phyloP scores from a whole-genome alignment of 495 filamentous ascomycete genomes.

The Annulohypoxylon moriforme region DNA sequence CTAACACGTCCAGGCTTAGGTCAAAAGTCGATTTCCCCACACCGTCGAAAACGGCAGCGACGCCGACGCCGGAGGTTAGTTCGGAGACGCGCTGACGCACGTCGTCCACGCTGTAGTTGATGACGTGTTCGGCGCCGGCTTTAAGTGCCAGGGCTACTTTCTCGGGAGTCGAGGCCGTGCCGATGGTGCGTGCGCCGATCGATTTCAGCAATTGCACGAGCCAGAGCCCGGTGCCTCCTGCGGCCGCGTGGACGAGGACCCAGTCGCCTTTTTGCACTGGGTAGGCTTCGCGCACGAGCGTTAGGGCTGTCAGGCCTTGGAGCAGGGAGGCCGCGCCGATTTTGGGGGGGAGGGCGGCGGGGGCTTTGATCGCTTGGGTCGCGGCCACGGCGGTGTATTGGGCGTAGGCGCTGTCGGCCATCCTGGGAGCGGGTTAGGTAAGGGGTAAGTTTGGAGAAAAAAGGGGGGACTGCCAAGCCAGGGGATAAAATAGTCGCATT shows the following conservation, averaged over 20 bases:
- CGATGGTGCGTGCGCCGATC: constrained; percentile 84
- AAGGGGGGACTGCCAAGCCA: neutral
- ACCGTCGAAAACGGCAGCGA: constrained; percentile 86
- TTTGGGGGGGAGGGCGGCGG: constrained; percentile 68
- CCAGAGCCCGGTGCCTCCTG: constrained; percentile 85
- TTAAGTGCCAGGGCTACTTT: constrained; percentile 77
- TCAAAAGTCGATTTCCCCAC: constrained; percentile 93
- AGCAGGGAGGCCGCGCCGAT: constrained; percentile 75
- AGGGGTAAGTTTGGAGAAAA: neutral
- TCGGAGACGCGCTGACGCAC: constrained; percentile 74
- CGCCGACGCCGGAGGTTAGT: constrained; percentile 76
- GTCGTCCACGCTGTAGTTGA: constrained; percentile 77
- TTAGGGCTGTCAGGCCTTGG: constrained; percentile 88
- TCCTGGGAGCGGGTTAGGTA: constrained; percentile 31
- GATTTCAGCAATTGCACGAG: constrained; percentile 78
- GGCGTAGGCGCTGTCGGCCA: constrained; percentile 74
- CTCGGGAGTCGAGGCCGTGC: constrained; percentile 77
- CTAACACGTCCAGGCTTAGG: constrained; percentile 77
- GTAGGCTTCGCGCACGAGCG: constrained; percentile 82
- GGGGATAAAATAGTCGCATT: no score
- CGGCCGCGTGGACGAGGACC: constrained; percentile 90
- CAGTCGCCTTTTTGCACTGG: constrained; percentile 78
- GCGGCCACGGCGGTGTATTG: constrained; percentile 74
- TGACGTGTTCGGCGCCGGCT: constrained; percentile 75
- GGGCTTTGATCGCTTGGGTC: constrained; percentile 69